Base-by-base conservation (phyloP, 768 basidiomycete species). In the Suillus weaverae region DNA sequence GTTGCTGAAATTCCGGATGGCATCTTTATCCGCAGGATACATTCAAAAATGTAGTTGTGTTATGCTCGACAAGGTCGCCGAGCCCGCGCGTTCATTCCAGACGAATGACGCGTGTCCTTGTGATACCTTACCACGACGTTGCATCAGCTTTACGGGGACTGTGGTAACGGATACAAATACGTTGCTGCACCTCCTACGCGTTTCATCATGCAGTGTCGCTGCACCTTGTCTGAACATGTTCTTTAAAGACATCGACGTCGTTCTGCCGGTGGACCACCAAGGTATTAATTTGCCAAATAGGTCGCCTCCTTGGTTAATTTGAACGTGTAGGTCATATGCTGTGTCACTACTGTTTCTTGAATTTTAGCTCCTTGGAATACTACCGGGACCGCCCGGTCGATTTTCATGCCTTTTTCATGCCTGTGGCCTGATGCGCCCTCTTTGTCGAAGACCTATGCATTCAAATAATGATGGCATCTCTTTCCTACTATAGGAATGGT, bases 71-170 rank as follows among this genome's bases (percentile, higher is more conserved):
- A 77, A 77, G 13, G 85, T 86, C 62, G 76, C 78, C 54, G 69
- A 69, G 9, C 84, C 82, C 0, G 72, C 85, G 11, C 82, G 84
- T 65, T 66, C 86, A 20, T 81, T 80, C 65, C 85, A 87, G 68
- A 85, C 84, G 30, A 85, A 86, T 69, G 77, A 75, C 78, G 84
- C 83, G 61, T 39, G 36, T 61, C 18, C 11, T 35, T 64, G 59
- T 57, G 35, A 38, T 38, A 64, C 18, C 36, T 50, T 30, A 9
- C 50, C 26, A 30, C 16, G 50, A 74, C 74, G 32, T 86, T 84
- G 4, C 65, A 73, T 74, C 20, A 75, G 82, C 66, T 84, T 83
- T 79, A 77, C 71, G 36, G 85, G 86, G 35, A 86, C 82, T 2
- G 77, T 82, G 0, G 64, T 72, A 39, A 78, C 79, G 1, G 82